Evolutionary conservation across 805 yeast species (phyloP).

Genomic region (Candida koratica): DNA sequence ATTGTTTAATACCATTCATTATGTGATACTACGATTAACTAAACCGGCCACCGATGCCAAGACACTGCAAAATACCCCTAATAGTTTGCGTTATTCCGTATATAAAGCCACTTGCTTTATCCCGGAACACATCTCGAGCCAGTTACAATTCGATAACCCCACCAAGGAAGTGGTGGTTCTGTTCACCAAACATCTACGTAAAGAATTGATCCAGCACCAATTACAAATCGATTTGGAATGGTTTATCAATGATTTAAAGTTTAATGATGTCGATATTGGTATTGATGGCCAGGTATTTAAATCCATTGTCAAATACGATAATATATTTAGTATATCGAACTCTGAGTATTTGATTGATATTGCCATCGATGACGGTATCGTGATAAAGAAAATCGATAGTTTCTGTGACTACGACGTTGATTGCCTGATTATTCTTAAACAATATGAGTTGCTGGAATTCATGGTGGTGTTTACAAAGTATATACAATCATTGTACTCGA

Average conservation of each 20-base stretch:
- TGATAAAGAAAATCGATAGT: background rate
- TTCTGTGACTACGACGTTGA: background rate
- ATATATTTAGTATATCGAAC: slow-evolving; percentile 1
- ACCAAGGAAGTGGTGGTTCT: background rate
- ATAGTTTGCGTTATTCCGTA: slow-evolving; percentile 1
- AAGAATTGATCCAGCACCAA: background rate
- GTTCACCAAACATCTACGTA: slow-evolving; percentile 4
- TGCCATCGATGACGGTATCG: background rate
- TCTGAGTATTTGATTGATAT: slow-evolving; percentile 4
- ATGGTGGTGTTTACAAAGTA: background rate
- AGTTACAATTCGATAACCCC: background rate
- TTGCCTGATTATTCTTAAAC: background rate
- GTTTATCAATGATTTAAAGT: slow-evolving; percentile 4
- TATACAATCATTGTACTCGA: background rate
- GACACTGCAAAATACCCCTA: background rate
- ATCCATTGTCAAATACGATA: background rate
- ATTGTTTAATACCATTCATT: slow-evolving; percentile 42
- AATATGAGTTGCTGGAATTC: slow-evolving; percentile 2
- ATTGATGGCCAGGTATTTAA: slow-evolving; percentile 2
- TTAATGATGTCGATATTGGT: background rate
- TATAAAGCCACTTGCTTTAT: slow-evolving; percentile 8
- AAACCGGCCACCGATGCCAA: background rate
- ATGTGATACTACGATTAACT: slow-evolving; percentile 35
- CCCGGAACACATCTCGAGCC: slow-evolving; percentile 4
- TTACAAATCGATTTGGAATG: slow-evolving; percentile 5